Base-by-base conservation (phyloP, 1,284 basidiomycete species). In the Gastroboletus turbinatus region DNA sequence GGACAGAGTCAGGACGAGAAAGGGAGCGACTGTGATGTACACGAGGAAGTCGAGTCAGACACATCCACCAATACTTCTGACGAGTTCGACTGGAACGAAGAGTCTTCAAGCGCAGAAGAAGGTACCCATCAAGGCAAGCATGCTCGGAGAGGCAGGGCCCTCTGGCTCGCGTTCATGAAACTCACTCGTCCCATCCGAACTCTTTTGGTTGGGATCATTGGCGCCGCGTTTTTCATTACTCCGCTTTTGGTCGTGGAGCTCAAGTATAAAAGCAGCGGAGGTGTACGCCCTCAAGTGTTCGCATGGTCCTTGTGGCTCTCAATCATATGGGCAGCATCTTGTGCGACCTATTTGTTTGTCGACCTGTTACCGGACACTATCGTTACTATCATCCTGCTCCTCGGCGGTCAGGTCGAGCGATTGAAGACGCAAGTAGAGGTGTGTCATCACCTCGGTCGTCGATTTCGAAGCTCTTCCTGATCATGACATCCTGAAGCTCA, bases 51-150 rank as follows among this genome's bases (percentile, higher is more conserved):
- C 29, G 79, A 82, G 55, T 78, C 82, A 6, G 83, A 85, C 58
- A 78, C 82, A 7, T 80, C 74, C 33, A 87, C 85, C 13, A 81
- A 83, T 64, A 78, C 82, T 1, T 83, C 81, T 16, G 87, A 88
- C 63, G 84, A 89, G 64, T 89, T 90, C 63, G 79, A 89, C 73
- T 89, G 87, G 88, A 84, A 88, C 53, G 79, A 87, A 55, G 82
- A 78, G 7, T 72, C 76, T 38, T 60, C 67, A 42, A 33, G 25
- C 29, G 55, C 52, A 36, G 57, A 54, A 25, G 55, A 59, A 60
- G 60, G 58, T 23, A 32, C 53, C 11, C 60, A 58, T 59, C 63
- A 63, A 52, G 49, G 61, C 50, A 63, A 62, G 40, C 60, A 72
- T 59, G 77, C 76, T 23, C 73, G 69, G 50, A 67, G 81, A 52